Evolutionary conservation across 352 stramenopile species (phyloP).

Genomic region (Phytophthora europaea): DNA sequence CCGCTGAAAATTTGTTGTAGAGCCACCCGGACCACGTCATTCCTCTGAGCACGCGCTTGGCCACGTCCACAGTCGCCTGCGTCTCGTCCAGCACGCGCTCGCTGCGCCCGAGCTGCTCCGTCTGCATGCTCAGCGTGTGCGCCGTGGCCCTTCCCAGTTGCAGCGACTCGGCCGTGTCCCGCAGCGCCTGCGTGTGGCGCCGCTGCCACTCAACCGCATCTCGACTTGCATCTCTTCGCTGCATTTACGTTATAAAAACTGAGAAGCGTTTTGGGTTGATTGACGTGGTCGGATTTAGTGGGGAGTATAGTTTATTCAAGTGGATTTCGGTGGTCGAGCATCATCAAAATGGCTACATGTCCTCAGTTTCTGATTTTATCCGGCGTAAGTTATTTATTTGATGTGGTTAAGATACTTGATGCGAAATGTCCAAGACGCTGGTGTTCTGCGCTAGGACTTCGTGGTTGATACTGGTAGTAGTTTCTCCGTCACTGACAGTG

Average conservation of each 20-base stretch:
- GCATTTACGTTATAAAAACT: slow-evolving; percentile 2
- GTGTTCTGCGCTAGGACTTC: slow-evolving; percentile 24
- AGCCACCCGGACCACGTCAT: slow-evolving; percentile 89
- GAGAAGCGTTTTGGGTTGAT: not conserved
- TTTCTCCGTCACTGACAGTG: not conserved
- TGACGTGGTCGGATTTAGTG: slow-evolving; percentile 13
- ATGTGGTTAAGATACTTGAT: not conserved
- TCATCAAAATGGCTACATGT: not conserved
- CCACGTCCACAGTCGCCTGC: slow-evolving; percentile 65
- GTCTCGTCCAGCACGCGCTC: slow-evolving; percentile 69
- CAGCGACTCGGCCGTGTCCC: slow-evolving; percentile 61
- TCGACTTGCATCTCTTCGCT: not conserved
- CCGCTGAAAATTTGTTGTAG: slow-evolving; percentile 71
- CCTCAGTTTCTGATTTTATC: not conserved
- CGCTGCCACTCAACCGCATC: slow-evolving; percentile 36
- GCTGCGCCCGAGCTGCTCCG: slow-evolving; percentile 68
- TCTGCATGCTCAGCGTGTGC: slow-evolving; percentile 75
- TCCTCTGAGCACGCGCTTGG: slow-evolving; percentile 66
- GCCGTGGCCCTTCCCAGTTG: slow-evolving; percentile 60
- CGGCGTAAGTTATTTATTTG: not conserved
- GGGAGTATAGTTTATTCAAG: not conserved
- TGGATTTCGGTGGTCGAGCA: slow-evolving; percentile 5
- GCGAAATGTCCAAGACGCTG: slow-evolving; percentile 25
- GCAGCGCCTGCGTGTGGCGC: slow-evolving; percentile 64
- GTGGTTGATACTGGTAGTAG: not conserved